Percentiles rank a stretch among this genome's conserved stretches.
These are phyloP conservation scores for Candida khao-thaluensis DNA, from an alignment of 805 yeast species.

Conservation along the genomic window DNA sequence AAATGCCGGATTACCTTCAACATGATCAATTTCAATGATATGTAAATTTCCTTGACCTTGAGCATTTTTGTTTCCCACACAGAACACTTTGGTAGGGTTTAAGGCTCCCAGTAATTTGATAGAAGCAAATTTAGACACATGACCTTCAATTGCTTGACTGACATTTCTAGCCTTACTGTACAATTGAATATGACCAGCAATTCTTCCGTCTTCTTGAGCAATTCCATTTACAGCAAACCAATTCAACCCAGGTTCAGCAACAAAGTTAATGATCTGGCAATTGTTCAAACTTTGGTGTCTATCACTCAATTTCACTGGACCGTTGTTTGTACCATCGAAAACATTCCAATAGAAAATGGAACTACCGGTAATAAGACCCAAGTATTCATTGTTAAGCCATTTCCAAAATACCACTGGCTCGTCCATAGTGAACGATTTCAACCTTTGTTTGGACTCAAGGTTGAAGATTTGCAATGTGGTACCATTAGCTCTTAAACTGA, in stretches of 20 bases:
- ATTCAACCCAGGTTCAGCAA: slow-evolving; percentile 71
- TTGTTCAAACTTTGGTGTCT: slow-evolving; percentile 78
- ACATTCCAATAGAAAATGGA: slow-evolving; percentile 79
- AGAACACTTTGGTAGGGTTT: slow-evolving; percentile 78
- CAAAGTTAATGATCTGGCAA: slow-evolving; percentile 88
- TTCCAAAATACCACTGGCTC: slow-evolving; percentile 95
- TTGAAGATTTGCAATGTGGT: slow-evolving; percentile 94
- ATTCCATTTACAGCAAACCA: slow-evolving; percentile 98
- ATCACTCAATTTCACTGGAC: slow-evolving; percentile 79
- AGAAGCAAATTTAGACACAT: slow-evolving; percentile 86
- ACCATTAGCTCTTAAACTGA: slow-evolving; percentile 93
- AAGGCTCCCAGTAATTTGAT: slow-evolving; percentile 72
- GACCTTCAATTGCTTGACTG: slow-evolving; percentile 97
- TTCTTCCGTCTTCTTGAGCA: slow-evolving; percentile 88
- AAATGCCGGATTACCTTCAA: slow-evolving; percentile 78
- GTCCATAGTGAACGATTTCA: slow-evolving; percentile 80
- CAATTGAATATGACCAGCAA: slow-evolving; percentile 94
- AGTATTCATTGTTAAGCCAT: slow-evolving; percentile 72
- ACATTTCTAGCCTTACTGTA: slow-evolving; percentile 85
- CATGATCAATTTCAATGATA: slow-evolving; percentile 94
- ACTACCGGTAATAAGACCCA: slow-evolving; percentile 83
- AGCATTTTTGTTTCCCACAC: slow-evolving; percentile 86
- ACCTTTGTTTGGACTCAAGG: slow-evolving; percentile 79
- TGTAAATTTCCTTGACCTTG: slow-evolving; percentile 74
- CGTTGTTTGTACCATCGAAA: slow-evolving; percentile 71